Evolutionary conservation across 179 eudicot genomes (phyloP).

Genomic region (Pouteria campechiana): DNA sequence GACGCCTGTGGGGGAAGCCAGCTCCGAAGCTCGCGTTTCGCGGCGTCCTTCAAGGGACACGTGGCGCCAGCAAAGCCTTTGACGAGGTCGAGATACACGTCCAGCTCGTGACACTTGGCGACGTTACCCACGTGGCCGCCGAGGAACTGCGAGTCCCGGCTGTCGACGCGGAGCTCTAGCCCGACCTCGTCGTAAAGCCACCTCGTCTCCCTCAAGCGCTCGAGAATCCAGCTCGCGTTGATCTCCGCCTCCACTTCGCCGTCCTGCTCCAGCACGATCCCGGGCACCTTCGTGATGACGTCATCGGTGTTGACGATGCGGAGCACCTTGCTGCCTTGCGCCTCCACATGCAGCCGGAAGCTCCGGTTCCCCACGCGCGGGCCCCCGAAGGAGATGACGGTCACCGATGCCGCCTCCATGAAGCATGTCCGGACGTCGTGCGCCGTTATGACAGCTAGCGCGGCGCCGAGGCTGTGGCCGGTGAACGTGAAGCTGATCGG

Average conservation of each 20-base stretch:
- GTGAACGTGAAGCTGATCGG: conserved; percentile 69
- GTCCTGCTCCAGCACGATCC: conserved; percentile 69
- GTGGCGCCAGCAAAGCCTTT: conserved; percentile 68
- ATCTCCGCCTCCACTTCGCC: conserved; percentile 41
- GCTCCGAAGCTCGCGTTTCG: conserved; percentile 40
- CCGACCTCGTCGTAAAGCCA: conserved; percentile 91
- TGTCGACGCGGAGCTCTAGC: conserved; percentile 59
- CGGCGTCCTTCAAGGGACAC: conserved; percentile 73
- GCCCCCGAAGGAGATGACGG: conserved; percentile 86
- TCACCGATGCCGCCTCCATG: conserved; percentile 35
- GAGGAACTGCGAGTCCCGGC: conserved; percentile 70
- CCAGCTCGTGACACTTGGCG: conserved; percentile 93
- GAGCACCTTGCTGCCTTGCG: conserved; percentile 52
- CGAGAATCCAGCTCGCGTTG: conserved; percentile 14
- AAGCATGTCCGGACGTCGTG: conserved; percentile 50
- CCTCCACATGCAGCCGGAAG: conserved; percentile 34
- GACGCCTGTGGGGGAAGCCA: no score
- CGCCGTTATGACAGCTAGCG: conserved; percentile 64
- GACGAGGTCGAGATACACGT: conserved; percentile 81
- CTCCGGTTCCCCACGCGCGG: conserved; percentile 79
- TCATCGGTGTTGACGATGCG: conserved; percentile 76
- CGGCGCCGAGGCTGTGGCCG: conserved; percentile 96
- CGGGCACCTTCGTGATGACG: conserved; percentile 77
- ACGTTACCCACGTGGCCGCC: conserved; percentile 71
- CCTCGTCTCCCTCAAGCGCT: conserved; percentile 46